Conservation (phyloP, 352 stramenopile genomes). For the Lagenidium giganteum region DNA sequence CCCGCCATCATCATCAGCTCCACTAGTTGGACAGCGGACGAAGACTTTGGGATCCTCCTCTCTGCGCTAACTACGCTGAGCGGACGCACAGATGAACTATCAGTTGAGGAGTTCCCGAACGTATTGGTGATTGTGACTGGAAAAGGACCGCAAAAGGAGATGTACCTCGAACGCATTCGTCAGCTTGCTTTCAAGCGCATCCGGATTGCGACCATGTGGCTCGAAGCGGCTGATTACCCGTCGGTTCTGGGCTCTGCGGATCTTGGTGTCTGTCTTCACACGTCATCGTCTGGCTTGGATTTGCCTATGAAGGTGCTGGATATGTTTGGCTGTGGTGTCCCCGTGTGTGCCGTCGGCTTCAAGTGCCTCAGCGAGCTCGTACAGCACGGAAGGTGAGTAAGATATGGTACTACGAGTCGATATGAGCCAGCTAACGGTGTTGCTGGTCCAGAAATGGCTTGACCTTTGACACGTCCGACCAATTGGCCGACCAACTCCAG, state of each 20-base stretch:
- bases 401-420: background rate
- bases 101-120: slow-evolving; percentile 54
- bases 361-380: slow-evolving; percentile 96
- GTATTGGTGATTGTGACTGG: slow-evolving; percentile 96
- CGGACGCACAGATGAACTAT: slow-evolving; percentile 30
- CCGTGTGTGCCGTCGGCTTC: slow-evolving; percentile 96
- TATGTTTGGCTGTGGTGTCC: slow-evolving; percentile 97
- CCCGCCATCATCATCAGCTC: slow-evolving; percentile 88
- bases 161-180: slow-evolving; percentile 84
- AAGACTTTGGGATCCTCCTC: slow-evolving; percentile 98
- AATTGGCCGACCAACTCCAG: slow-evolving; percentile 58
- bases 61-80: slow-evolving; percentile 85
- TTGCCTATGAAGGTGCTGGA: slow-evolving; percentile 99
- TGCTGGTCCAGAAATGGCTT: slow-evolving; percentile 53
- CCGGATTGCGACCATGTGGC: slow-evolving; percentile 92
- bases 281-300: slow-evolving; percentile 97
- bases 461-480: slow-evolving; percentile 53
- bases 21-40: slow-evolving; percentile 98
- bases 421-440: background rate
- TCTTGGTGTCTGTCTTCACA: slow-evolving; percentile 98
- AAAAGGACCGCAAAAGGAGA: slow-evolving; percentile 94
- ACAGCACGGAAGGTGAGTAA: slow-evolving; percentile 55
- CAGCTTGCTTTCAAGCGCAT: slow-evolving; percentile 74
- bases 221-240: slow-evolving; percentile 96
- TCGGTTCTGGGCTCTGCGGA: slow-evolving; percentile 92